These are phyloP conservation scores for Tilletia walkeri DNA, from an alignment of 1,284 basidiomycete species.

Conservation along the genomic window DNA sequence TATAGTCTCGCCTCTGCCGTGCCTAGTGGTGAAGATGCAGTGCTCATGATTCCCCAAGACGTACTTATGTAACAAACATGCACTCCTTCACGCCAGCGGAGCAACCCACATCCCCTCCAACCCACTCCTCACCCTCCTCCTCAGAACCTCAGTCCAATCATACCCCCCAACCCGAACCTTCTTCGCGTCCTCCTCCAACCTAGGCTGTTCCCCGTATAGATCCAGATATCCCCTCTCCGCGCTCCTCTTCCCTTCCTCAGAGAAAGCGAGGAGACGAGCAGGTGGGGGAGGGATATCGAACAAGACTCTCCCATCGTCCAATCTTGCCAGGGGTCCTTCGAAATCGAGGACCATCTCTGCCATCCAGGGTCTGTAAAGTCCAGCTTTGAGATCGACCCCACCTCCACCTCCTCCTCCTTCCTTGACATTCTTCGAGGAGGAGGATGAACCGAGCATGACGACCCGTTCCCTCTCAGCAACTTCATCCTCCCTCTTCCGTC, in stretches of 20 bases:
- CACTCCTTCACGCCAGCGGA: neutral
- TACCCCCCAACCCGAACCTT: neutral
- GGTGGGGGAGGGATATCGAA: conserved; percentile 38
- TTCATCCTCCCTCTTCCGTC: conserved; percentile 18
- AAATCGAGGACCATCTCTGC: conserved; percentile 47
- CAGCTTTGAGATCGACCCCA: neutral
- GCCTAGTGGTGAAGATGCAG: too few relatives aligned
- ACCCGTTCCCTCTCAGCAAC: conserved; percentile 1
- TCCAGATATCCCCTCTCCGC: neutral
- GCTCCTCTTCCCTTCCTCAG: neutral
- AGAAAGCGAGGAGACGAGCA: conserved; percentile 32
- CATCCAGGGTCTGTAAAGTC: conserved; percentile 23
- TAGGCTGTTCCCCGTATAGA: neutral
- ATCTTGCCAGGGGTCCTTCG: conserved; percentile 42
- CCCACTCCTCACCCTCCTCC: neutral
- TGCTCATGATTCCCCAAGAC: too few relatives aligned
- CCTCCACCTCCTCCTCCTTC: neutral
- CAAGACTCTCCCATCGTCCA: conserved; percentile 38
- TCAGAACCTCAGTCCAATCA: neutral
- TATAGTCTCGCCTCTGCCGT: too few relatives aligned
- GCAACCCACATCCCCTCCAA: conserved; percentile 13
- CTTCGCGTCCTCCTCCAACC: neutral
- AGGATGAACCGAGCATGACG: neutral
- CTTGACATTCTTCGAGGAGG: neutral
- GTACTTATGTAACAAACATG: neutral